Evolutionary conservation across 2,329 filamentous ascomycete genomes (phyloP).

Genomic region (Epichloe scottii): DNA sequence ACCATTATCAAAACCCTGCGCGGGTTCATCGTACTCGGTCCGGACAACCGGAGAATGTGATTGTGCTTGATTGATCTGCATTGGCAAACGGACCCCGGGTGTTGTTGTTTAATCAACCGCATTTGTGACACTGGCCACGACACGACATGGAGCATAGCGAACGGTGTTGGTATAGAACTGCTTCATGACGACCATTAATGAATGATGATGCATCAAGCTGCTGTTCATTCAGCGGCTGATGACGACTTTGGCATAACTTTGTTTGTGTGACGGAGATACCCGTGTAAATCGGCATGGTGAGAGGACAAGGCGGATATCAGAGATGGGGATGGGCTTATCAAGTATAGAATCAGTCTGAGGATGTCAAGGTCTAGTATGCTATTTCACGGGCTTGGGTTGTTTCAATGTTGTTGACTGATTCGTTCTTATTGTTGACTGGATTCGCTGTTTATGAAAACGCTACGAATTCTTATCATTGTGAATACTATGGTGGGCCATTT

Average conservation of each 20-base stretch:
- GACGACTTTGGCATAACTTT: slow-evolving; percentile 1
- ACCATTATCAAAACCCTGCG: slow-evolving; percentile 1
- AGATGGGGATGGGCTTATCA: neutral
- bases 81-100: neutral
- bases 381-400: neutral
- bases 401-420: neutral
- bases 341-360: neutral
- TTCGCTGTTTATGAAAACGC: neutral
- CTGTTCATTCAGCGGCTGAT: neutral
- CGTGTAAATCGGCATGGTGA: neutral
- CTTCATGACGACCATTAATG: neutral
- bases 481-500: neutral
- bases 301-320: neutral
- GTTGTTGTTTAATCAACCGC: neutral
- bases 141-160: slow-evolving; percentile 3
- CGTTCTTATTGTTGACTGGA: neutral
- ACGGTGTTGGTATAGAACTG: slow-evolving; percentile 6
- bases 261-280: slow-evolving; percentile 2
- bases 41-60: slow-evolving; percentile 16
- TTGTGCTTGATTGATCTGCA: slow-evolving; percentile 19
- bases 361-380: neutral
- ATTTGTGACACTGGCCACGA: neutral
- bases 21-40: slow-evolving; percentile 7
- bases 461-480: neutral
- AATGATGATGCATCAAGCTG: neutral